Evolutionary conservation across 1,139 yeast genomes (phyloP), one percentile per base, ranked within the genome.

Genomic region (Yamadazyma jaroonii): DNA sequence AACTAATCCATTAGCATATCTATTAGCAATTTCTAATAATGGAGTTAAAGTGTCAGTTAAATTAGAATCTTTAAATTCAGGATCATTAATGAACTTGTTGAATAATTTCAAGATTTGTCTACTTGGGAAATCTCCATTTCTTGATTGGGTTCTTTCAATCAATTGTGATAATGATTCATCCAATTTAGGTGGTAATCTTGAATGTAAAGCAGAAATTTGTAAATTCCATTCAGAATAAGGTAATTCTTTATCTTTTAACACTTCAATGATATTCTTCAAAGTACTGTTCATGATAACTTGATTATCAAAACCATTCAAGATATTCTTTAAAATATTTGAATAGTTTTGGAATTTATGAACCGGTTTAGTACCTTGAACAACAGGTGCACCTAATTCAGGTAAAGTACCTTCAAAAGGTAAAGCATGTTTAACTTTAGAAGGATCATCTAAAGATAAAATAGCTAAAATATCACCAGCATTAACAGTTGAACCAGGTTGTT

Each of bases 401-500:
- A 94, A 72, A 54, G 95, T 89, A 35, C 97, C 97, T 62, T 89
- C 96, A 55, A 77, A 92, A 35, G 97, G 96, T 59, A 83, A 70
- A 34, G 99, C 98, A 57, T 90, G 98, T 62, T 92, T 92, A 39
- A 92, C 98, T 68, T 88, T 89, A 6, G 96, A 82, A 45, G 98
- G 97, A 61, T 92, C 98, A 59, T 94, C 98, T 44, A 92, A 74
- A 23, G 97, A 84, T 51, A 92, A 74, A 46, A 92, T 92, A 24
- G 97, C 98, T 57, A 92, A 78, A 46, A 94, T 90, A 58, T 92
- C 98, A 65, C 98, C 98, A 35, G 97, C 97, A 54, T 80, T 80
- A 44, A 92, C 84, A 29, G 96, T 88, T 9, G 97, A 84, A 42
- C 99, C 99, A n/a, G 98, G 97, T 65, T 94, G 98, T 64, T 92